Percentiles rank a stretch among this genome's conserved stretches.
phyloP scores from a whole-genome alignment of 2,329 filamentous ascomycete genomes.

The Cordyceps cateniannulata region DNA sequence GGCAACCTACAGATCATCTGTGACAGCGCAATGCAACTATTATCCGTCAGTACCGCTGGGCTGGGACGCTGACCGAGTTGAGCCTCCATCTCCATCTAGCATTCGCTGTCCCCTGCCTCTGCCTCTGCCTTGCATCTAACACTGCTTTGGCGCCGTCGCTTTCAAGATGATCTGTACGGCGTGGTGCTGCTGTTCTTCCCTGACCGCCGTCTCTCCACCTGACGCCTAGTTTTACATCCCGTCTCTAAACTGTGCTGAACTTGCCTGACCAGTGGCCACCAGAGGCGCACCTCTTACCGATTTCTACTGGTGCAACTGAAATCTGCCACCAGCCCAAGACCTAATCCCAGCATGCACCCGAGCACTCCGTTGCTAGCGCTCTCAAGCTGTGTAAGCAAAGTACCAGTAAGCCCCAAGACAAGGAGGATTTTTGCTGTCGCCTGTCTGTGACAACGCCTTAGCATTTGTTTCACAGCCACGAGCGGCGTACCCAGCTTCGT shows the following conservation, averaged over 20 bases:
- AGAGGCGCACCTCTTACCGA: conserved; percentile 1
- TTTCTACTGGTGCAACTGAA: conserved; percentile 3
- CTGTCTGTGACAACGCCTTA: neutral
- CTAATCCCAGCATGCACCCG: neutral
- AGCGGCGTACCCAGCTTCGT: neutral
- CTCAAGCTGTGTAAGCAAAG: neutral
- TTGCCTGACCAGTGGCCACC: neutral
- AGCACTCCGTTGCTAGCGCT: neutral
- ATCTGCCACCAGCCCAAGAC: neutral
- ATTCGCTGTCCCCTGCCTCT: neutral
- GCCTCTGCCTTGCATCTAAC: neutral
- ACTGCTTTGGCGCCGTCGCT: neutral
- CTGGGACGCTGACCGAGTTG: neutral
- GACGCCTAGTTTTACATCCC: neutral
- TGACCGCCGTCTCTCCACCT: neutral
- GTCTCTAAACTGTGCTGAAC: neutral
- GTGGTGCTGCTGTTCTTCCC: neutral
- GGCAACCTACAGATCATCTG: neutral
- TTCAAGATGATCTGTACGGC: neutral
- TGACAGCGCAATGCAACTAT: neutral
- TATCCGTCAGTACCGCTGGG: neutral
- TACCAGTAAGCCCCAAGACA: neutral
- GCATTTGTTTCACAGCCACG: conserved; percentile 11
- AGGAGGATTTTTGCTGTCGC: neutral
- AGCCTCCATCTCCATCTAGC: neutral